Evolutionary conservation across 352 stramenopile genomes (phyloP), one percentile per base, ranked within the genome.

Genomic region (Phytopythium litorale): DNA sequence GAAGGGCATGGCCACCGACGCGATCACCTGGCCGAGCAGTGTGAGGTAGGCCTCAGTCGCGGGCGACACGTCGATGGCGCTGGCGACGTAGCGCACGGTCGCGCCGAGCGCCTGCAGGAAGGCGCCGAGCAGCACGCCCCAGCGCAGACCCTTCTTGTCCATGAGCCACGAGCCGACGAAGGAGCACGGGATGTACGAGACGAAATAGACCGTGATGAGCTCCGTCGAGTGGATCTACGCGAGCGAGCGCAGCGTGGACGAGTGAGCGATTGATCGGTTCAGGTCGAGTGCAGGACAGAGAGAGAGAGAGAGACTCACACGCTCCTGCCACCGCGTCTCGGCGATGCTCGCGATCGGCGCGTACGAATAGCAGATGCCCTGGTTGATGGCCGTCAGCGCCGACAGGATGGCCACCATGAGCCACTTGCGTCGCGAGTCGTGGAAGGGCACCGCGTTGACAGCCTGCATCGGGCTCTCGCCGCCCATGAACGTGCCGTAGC

Each of bases 101-200:
- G 79, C 79, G 19, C 79, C 78, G 1, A 79, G 46, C 7, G 79
- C 76, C 48, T 91, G 79, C 9, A 91, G 70, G 15, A 80, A 65
- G 0, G 60, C 81, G 9, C 83, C 83, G 7, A 92, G 67, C 9
- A 90, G 49, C 3, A 92, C 75, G 12, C 83, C 83, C 21, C 76
- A 88, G 15, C 78, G 75, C 37, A 92, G 60, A 0, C 83, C 83
- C 56, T 86, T 82, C 61, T 88, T 82, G 71, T 92, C 83, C 79
- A 92, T 92, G 58, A 92, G 72, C 83, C 83, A 90, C 18, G 83
- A 92, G 4, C 83, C 80, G 25, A 92, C 18, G 60, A 92, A 90
- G 21, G 83, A 89, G 63, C 80, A 92, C 19, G 83, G 83, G 50
- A 92, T 90, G 65, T 92, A 92, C 42, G 79, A 79, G 28, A 90